A percentile compares a stretch with the other conserved stretches of the same genome.
Evolutionary conservation across 106 monocot species (phyloP).

Genomic region (Vanilla planifolia): DNA sequence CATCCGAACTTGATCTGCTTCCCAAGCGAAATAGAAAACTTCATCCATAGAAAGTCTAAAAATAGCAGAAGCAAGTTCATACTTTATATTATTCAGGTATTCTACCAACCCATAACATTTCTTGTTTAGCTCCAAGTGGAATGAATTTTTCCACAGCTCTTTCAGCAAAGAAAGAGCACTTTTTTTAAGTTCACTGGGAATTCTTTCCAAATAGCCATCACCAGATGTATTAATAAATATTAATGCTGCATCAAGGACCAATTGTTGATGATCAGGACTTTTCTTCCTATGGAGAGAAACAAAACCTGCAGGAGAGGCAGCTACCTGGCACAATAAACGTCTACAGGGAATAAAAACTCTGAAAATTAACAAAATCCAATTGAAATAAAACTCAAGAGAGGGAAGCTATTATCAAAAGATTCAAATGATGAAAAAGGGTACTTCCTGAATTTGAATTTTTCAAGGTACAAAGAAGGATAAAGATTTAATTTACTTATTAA

Average conservation of each 20-base stretch:
- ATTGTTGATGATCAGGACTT: conserved; percentile 13
- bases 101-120: conserved; percentile 1
- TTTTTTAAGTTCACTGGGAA: conserved; percentile 22
- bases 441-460: too few relatives aligned
- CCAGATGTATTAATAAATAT: conserved; percentile 46
- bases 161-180: conserved; percentile 30
- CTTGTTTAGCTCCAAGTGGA: conserved; percentile 1
- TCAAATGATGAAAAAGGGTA: too few relatives aligned
- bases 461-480: background rate
- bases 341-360: conserved; percentile 38
- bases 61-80: conserved; percentile 56
- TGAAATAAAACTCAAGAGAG: too few relatives aligned
- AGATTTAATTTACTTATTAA: too few relatives aligned
- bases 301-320: background rate
- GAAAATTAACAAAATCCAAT: too few relatives aligned
- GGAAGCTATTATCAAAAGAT: too few relatives aligned
- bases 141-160: conserved; percentile 17
- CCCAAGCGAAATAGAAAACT: conserved; percentile 11
- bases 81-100: conserved; percentile 16
- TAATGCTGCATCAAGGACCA: conserved; percentile 37
- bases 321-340: conserved; percentile 51
- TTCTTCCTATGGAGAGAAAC: conserved; percentile 5
- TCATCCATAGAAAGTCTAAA: conserved; percentile 72
- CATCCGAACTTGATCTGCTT: conserved; percentile 18
- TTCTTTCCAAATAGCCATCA: conserved; percentile 16